A percentile compares a stretch with the other conserved stretches of the same genome.
These are phyloP conservation scores for Trichoderma cornu-damae DNA, from an alignment of 2,329 filamentous ascomycete species.

Conservation along the genomic window DNA sequence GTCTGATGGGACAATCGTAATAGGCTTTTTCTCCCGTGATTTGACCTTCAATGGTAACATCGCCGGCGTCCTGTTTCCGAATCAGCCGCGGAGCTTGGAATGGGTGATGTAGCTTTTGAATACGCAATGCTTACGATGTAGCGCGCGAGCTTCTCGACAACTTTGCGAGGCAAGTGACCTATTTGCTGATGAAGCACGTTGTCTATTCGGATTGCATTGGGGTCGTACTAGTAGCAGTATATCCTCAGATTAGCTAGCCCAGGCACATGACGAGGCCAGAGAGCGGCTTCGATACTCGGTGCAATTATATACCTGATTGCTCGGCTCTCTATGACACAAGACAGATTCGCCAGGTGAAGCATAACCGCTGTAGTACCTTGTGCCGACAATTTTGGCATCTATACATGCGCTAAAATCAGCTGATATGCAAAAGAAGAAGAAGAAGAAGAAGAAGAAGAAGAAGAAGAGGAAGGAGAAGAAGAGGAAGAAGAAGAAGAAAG, in stretches of 20 bases:
- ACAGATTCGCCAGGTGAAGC: conserved; percentile 61
- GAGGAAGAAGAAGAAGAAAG: too few species aligned
- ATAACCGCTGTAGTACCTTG: conserved; percentile 56
- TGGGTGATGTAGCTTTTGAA: too few species aligned
- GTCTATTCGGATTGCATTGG: conserved; percentile 71
- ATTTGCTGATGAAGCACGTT: conserved; percentile 73
- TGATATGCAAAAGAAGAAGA: too few species aligned
- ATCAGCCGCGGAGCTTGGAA: neutral
- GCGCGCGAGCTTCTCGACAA: conserved; percentile 66
- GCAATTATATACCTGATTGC: conserved; percentile 52
- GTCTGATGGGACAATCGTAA: conserved; percentile 67
- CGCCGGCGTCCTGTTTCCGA: conserved; percentile 45
- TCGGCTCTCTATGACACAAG: conserved; percentile 58
- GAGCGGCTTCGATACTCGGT: neutral
- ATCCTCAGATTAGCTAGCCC: neutral
- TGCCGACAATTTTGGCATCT: conserved; percentile 49
- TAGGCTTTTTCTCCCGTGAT: conserved; percentile 60
- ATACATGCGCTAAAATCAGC: too few species aligned
- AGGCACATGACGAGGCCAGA: neutral
- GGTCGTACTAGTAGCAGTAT: too few species aligned
- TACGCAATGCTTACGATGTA: conserved; percentile 55
- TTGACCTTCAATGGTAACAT: conserved; percentile 61
- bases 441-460: too few species aligned
- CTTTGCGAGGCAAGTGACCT: conserved; percentile 65
- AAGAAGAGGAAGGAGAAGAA: too few species aligned